Percentiles rank a stretch among this genome's conserved stretches.
Evolutionary conservation across 192 early-diverging fungal species (phyloP).

Genomic region (Obelidium mucronatum): DNA sequence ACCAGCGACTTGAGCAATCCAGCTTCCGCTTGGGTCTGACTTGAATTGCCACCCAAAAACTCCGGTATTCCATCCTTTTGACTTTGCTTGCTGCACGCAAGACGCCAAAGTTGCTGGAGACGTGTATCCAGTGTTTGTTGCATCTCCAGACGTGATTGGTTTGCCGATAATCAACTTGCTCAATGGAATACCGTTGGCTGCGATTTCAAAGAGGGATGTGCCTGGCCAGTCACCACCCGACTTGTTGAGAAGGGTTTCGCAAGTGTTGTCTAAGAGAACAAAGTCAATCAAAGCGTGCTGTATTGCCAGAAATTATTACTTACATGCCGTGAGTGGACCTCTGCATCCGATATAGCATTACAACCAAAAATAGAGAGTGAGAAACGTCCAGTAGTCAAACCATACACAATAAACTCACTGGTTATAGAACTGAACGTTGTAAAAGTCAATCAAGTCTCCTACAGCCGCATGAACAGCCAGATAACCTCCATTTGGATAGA

Average conservation of each 20-base stretch:
- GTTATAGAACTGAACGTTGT: constrained; percentile 51
- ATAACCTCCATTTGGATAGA: constrained; percentile 49
- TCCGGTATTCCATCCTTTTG: constrained; percentile 49
- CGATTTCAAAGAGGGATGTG: constrained; percentile 46
- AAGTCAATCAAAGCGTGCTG: no score
- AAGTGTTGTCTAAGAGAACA: no score
- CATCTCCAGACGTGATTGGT: constrained; percentile 44
- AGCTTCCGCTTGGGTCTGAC: constrained; percentile 37
- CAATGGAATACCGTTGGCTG: constrained; percentile 26
- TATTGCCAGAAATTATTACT: no score
- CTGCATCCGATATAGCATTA: no score
- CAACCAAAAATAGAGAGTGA: no score
- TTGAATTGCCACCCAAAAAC: constrained; percentile 50
- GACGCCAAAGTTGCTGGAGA: constrained; percentile 32
- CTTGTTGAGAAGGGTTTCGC: constrained; percentile 35
- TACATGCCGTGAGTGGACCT: no score
- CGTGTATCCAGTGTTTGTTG: constrained; percentile 47
- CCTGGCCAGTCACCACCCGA: constrained; percentile 42
- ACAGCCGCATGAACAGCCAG: constrained; percentile 37
- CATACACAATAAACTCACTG: constrained; percentile 25
- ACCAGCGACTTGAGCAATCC: constrained; percentile 31
- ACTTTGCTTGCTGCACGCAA: constrained; percentile 41
- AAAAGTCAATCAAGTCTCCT: constrained; percentile 44
- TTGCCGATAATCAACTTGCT: constrained; percentile 48
- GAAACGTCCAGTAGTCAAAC: no score